Conservation (phyloP, 345 rosid species). For the Eucalyptus melliodora region DNA sequence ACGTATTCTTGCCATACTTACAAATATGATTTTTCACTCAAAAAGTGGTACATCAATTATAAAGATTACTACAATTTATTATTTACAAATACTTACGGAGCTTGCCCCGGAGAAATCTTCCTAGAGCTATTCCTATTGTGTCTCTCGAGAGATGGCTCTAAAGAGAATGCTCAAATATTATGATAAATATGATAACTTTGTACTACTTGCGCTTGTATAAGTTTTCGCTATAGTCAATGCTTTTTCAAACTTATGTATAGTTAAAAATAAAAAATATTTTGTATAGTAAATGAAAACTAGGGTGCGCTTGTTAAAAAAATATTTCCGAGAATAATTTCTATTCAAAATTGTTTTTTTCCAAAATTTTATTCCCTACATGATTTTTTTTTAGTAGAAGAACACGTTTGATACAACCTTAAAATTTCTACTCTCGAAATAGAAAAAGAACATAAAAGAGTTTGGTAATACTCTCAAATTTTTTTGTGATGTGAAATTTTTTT, state of each 20-base stretch:
- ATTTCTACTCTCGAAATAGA: too few relatives aligned
- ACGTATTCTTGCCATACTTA: neutral
- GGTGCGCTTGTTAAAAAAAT: too few relatives aligned
- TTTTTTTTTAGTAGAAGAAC: too few relatives aligned
- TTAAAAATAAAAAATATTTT: too few relatives aligned
- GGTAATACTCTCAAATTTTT: too few relatives aligned
- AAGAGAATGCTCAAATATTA: neutral
- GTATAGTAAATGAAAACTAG: too few relatives aligned
- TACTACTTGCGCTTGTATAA: neutral
- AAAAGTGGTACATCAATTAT: neutral
- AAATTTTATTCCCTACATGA: too few relatives aligned
- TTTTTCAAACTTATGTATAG: neutral
- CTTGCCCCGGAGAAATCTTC: neutral
- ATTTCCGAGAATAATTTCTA: too few relatives aligned
- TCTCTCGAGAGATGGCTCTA: neutral
- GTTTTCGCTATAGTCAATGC: neutral
- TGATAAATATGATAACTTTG: neutral
- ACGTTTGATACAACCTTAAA: too few relatives aligned
- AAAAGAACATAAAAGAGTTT: too few relatives aligned
- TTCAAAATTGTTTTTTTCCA: too few relatives aligned
- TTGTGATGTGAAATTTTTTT: too few relatives aligned
- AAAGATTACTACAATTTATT: neutral
- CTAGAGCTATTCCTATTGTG: neutral
- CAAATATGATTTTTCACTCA: neutral
- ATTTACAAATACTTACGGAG: neutral